Conservation (phyloP, 495 filamentous ascomycete genomes). For the Elaphomyces granulatus region DNA sequence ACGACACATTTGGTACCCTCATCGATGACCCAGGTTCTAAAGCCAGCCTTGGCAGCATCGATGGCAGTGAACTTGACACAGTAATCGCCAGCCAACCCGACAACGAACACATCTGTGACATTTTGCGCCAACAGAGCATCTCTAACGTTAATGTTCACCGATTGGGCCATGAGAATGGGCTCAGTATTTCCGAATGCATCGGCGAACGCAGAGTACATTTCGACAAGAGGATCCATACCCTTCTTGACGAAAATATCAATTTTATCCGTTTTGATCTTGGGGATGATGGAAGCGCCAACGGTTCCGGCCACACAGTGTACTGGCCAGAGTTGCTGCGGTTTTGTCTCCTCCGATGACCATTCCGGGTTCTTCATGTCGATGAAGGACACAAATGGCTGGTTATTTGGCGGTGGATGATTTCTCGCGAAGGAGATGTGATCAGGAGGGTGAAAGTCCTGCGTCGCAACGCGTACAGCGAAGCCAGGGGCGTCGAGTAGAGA, state of each 20-base stretch:
- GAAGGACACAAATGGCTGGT: slow-evolving; percentile 48
- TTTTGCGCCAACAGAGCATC: slow-evolving; percentile 36
- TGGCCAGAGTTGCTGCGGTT: slow-evolving; percentile 69
- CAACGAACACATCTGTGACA: slow-evolving; percentile 68
- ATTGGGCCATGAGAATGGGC: slow-evolving; percentile 19
- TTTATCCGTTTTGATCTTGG: slow-evolving; percentile 48
- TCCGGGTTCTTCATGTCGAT: slow-evolving; percentile 53
- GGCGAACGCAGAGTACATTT: slow-evolving; percentile 88
- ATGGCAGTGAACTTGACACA: slow-evolving; percentile 74
- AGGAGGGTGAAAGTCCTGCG: slow-evolving; percentile 76
- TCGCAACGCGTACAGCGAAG: slow-evolving; percentile 62
- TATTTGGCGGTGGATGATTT: slow-evolving; percentile 54
- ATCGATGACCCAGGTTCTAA: slow-evolving; percentile 57
- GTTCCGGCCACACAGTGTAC: slow-evolving; percentile 72
- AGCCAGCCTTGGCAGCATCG: slow-evolving; percentile 64
- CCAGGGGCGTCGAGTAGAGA: slow-evolving; percentile 50
- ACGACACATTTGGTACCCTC: slow-evolving; percentile 66
- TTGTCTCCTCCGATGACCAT: slow-evolving; percentile 44
- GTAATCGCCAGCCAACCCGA: slow-evolving; percentile 77
- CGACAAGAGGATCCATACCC: slow-evolving; percentile 54
- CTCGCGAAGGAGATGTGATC: slow-evolving; percentile 81
- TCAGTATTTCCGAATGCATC: slow-evolving; percentile 51
- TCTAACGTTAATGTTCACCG: slow-evolving; percentile 46
- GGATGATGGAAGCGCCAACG: slow-evolving; percentile 56
- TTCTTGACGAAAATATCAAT: slow-evolving; percentile 61